Base-by-base conservation (phyloP, 2,329 filamentous ascomycete species). In the Cyphellophora attinorum region DNA sequence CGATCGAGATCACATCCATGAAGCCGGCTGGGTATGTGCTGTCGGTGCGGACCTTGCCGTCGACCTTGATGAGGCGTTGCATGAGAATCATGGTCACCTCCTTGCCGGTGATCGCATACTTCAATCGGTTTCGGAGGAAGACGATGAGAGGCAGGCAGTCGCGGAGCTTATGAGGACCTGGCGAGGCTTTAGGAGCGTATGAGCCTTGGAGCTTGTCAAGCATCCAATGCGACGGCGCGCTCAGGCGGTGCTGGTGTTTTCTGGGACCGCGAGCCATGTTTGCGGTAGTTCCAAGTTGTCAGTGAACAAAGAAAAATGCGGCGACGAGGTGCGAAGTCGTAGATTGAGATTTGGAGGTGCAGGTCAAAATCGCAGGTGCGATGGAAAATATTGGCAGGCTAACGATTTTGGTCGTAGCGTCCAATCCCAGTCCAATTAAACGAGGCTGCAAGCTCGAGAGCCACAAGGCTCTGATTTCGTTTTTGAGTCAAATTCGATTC, bases 211-310 rank as follows among this genome's bases (percentile, higher is more conserved):
- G 79, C 73, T 98, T 98, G 85, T 98, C 91, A 68, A 98, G 77
- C 65, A 98, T 85, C 91, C 91, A 98, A 82, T 96, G 91, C 67
- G 84, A 93, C 64, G 91, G 91, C 66, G 91, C 91, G 72, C 84
- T 91, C 65, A 96, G 79, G 77, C 91, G 88, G 88, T 98, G 96
- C 73, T 96, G 89, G 74, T 98, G 91, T 83, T 95, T 95, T n/a
- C n/a, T n/a, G n/a, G n/a, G n/a, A n/a, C n/a, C n/a, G n/a, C n/a
- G n/a, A n/a, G n/a, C n/a, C n/a, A n/a, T n/a, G n/a, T n/a, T n/a
- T n/a, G n/a, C n/a, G n/a, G n/a, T n/a, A n/a, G n/a, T n/a, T n/a
- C n/a, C n/a, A n/a, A n/a, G n/a, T n/a, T n/a, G n/a, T n/a, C n/a
- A n/a, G n/a, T n/a, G n/a, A n/a, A n/a, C n/a, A n/a, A n/a, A n/a